Conservation (phyloP, 1,284 basidiomycete species). For the Cryptococcus jaspeensis region DNA sequence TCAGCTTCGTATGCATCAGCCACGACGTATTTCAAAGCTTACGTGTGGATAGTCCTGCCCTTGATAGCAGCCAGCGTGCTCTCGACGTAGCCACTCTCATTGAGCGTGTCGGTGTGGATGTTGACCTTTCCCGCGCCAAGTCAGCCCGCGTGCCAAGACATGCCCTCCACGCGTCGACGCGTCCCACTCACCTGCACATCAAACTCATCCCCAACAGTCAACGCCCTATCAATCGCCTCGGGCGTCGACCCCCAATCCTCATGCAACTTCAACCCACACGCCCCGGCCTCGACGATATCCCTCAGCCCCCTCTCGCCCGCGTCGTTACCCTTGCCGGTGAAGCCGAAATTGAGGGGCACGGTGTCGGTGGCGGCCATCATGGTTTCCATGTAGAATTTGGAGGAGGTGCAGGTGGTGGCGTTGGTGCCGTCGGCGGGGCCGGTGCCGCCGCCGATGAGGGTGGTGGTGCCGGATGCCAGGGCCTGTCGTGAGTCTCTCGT, state of each 20-base stretch:
- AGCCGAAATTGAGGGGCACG: conserved; percentile 86
- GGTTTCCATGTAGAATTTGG: conserved; percentile 77
- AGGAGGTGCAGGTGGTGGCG: conserved; percentile 94
- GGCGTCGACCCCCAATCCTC: conserved; percentile 99
- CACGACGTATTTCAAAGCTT: conserved; percentile 2
- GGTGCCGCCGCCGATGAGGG: conserved; percentile 88
- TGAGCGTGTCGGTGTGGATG: conserved; percentile 96
- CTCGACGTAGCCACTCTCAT: conserved; percentile 73
- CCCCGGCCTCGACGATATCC: conserved; percentile 85
- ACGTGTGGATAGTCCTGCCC: conserved; percentile 89
- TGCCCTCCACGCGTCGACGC: no score
- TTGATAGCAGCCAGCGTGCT: conserved; percentile 89
- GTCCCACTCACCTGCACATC: conserved; percentile 74
- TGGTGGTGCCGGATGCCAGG: conserved; percentile 66
- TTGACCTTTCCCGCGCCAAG: conserved; percentile 61
- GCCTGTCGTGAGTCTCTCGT: conserved; percentile 40
- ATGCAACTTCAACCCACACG: conserved; percentile 89
- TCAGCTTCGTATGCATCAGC: background rate
- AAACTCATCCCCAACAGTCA: conserved; percentile 84
- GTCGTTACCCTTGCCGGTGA: conserved; percentile 95
- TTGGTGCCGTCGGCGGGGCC: conserved; percentile 87
- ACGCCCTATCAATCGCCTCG: conserved; percentile 71
- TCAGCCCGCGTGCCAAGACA: background rate
- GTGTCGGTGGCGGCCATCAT: conserved; percentile 89
- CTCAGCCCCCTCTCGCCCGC: conserved; percentile 66